Evolutionary conservation across 2,329 filamentous ascomycete genomes (phyloP), one percentile per base, ranked within the genome.

Genomic region (Phialocephala subalpina): DNA sequence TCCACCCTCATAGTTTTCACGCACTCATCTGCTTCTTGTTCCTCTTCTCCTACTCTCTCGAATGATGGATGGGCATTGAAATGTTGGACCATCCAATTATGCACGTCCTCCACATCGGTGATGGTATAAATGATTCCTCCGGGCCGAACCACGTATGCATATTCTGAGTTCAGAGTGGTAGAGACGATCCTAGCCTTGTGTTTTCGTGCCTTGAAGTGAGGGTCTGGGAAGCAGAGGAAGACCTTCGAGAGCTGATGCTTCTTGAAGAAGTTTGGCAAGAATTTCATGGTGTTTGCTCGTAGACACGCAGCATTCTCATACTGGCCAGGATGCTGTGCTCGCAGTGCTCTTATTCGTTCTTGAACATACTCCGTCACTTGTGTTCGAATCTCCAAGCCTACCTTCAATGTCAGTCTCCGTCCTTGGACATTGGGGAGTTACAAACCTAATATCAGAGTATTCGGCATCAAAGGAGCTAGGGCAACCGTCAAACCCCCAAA

Each of bases 141-240:
- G 0, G 94, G 94, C 47, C 85, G 84, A 69, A 98, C 76, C 11
- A 92, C 92, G 77, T 92, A 98, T 0, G 96, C 96, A 76, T 99
- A 99, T 79, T 99, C 96, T 0, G 94, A 92, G 75, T 93, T 94
- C 61, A 99, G 82, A 16, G 93, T 94, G 52, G 91, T 86, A 25
- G 92, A 96, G 2, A 99, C 93, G 73, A 99, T 99, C 45, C 96
- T 86, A 45, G 94, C 94, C 81, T 99, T 99, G 83, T 98, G 96
- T 80, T 99, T 99, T 69, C 95, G 87, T 14, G 93, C 89, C 81
- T 99, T 99, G 84, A 99, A 99, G 80, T 99, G 96, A 66, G 96
- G 96, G 76, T 99, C 96, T 0, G 96, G 96, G 77, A 99, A 99
- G 82, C 96, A 99, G 74, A 99, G 92, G 79, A 99, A 99, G 76